These are phyloP conservation scores for Penicillium sp. DNA, from an alignment of 2,329 filamentous ascomycete genomes.

Conservation along the genomic window DNA sequence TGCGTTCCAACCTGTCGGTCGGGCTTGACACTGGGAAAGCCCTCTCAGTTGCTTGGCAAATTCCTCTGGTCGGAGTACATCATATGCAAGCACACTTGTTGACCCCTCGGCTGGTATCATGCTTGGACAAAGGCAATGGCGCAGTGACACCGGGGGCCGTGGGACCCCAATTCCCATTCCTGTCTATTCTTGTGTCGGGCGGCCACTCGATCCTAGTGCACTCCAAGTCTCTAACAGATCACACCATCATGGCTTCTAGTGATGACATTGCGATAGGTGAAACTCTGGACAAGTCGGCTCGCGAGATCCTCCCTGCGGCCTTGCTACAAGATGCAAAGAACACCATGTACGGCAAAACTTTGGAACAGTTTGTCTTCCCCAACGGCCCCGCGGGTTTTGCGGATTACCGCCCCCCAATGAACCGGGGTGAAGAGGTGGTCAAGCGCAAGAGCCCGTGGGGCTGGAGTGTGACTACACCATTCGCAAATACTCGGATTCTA, in stretches of 20 bases:
- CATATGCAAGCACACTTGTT: slow-evolving; percentile 98
- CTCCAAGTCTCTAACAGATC: slow-evolving; percentile 66
- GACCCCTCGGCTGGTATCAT: slow-evolving; percentile 74
- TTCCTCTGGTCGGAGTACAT: slow-evolving; percentile 82
- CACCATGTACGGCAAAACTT: slow-evolving; percentile 75
- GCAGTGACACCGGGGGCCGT: slow-evolving; percentile 3
- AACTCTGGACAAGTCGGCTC: slow-evolving; percentile 81
- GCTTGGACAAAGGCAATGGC: slow-evolving; percentile 48
- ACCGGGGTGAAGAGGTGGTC: slow-evolving; percentile 60
- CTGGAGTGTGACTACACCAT: slow-evolving; percentile 70
- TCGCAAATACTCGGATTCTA: slow-evolving; percentile 59
- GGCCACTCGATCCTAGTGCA: slow-evolving; percentile 87
- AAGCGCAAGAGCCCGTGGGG: slow-evolving; percentile 52
- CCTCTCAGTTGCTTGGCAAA: slow-evolving; percentile 75
- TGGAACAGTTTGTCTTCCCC: slow-evolving; percentile 79
- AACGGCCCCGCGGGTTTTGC: slow-evolving; percentile 37
- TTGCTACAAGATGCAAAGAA: slow-evolving; percentile 56
- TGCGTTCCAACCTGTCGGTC: slow-evolving; percentile 72
- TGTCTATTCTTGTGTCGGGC: slow-evolving; percentile 85
- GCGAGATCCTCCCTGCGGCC: slow-evolving; percentile 67
- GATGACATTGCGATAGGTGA: slow-evolving; percentile 87
- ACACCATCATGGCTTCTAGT: slow-evolving; percentile 71
- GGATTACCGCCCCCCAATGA: slow-evolving; percentile 59
- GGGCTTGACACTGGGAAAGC: slow-evolving; percentile 87
- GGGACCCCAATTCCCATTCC: slow-evolving; percentile 71